A percentile compares a stretch with the other conserved stretches of the same genome.
These are phyloP conservation scores for Zygoascus sp. DNA, from an alignment of 1,139 yeast genomes.

Conservation along the genomic window DNA sequence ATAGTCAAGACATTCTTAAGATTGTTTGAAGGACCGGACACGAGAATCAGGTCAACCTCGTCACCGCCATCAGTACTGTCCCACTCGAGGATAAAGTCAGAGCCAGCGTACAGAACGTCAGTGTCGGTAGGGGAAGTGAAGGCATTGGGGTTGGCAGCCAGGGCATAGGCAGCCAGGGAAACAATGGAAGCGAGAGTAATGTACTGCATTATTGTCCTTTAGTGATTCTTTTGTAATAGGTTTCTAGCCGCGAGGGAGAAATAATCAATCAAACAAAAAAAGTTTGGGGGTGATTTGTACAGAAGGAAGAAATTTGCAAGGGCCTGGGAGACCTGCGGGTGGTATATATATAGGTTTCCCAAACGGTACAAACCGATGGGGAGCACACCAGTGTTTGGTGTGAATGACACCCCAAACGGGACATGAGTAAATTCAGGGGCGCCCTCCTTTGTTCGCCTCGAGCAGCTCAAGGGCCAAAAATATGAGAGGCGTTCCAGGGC, in stretches of 20 bases:
- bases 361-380: neutral
- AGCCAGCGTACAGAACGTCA: conserved; percentile 33
- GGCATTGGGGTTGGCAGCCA: conserved; percentile 28
- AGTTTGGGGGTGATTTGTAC: neutral
- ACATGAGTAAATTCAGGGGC: conserved; percentile 2
- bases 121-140: conserved; percentile 32
- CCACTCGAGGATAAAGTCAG: conserved; percentile 34
- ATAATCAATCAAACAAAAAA: neutral
- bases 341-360: neutral
- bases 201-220: conserved; percentile 9
- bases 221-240: no score
- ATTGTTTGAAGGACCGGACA: conserved; percentile 33
- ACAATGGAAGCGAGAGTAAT: conserved; percentile 18
- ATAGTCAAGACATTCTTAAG: conserved; percentile 35
- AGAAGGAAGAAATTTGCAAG: neutral
- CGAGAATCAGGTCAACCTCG: conserved; percentile 32
- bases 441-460: neutral
- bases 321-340: neutral
- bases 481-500: neutral
- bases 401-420: neutral
- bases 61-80: conserved; percentile 33
- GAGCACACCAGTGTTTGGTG: neutral
- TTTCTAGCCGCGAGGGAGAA: no score
- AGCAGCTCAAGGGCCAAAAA: neutral
- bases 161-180: conserved; percentile 18